Evolutionary conservation across 2,329 filamentous ascomycete genomes (phyloP), one percentile per base, ranked within the genome.

Genomic region (Paraphoma sp.): DNA sequence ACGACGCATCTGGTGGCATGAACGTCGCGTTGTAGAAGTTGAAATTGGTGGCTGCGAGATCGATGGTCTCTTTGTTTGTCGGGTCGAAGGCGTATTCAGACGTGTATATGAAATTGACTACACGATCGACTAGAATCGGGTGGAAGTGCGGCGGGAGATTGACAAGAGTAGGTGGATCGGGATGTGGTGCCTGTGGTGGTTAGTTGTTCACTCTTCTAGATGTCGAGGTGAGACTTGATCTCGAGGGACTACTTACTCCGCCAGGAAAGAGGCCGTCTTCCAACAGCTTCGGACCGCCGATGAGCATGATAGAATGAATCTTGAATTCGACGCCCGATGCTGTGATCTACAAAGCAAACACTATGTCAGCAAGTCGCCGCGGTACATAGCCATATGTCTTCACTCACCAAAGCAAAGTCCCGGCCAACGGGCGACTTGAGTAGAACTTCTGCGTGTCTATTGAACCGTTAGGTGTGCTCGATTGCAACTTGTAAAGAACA

Each of bases 81-180:
- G 49, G 23, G n/a, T 42, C 40, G 47, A 50, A 31, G n/a, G 43
- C 18, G 45, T 64, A 64, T 29, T 59, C 48, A 2, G 51, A 54
- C 6, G 52, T 62, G 45, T 64, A 64, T 16, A 64, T 48, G 48
- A 64, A 62, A 11, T 16, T 51, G 48, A 65, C 57, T 28, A 63
- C 17, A 4, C 54, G 52, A 48, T 61, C 56, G 3, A 61, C 36
- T 6, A 63, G 44, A 14, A 61, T 50, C 16, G 40, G 40, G 40
- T 42, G 40, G 40, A 42, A 42, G 40, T 42, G 12, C 14, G 40
- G 40, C 16, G 40, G 40, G 8, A 42, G 8, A 10, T 48, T 43
- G 9, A 58, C 56, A 4, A 51, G 33, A 16, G 30, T 48, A 3
- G 56, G 53, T 4, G 49, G 33, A 18, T 31, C 41, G 30, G 33